Evolutionary conservation across 768 basidiomycete genomes (phyloP).

Genomic region (Psilocybe tampanensis): DNA sequence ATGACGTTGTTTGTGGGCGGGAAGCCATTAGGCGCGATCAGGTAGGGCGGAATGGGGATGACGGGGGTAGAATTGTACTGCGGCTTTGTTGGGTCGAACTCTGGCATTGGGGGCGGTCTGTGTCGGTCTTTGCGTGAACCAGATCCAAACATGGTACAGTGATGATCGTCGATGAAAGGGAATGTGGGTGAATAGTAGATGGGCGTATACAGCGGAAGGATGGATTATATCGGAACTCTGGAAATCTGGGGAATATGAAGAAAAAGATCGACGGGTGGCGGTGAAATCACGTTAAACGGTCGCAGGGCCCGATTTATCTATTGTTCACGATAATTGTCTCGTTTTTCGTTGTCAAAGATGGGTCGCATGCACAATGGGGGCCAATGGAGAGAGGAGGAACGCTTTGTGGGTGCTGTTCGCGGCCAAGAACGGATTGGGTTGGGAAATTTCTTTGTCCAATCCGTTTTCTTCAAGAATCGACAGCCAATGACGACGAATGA

Average conservation of each 20-base stretch:
- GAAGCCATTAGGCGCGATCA: neutral
- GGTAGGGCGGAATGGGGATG: neutral
- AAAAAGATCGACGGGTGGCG: neutral
- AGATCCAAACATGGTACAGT: neutral
- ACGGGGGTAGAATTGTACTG: neutral
- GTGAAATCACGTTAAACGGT: neutral
- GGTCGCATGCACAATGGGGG: no score
- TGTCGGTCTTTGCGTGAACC: neutral
- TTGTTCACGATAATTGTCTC: neutral
- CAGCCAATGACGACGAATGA: neutral
- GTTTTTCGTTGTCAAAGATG: no score
- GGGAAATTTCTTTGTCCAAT: neutral
- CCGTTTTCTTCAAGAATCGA: neutral
- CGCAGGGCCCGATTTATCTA: neutral
- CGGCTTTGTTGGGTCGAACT: neutral
- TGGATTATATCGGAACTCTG: no score
- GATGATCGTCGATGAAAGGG: neutral
- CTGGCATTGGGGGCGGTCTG: neutral
- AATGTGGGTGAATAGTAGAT: neutral
- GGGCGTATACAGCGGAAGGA: neutral
- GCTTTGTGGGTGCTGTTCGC: neutral
- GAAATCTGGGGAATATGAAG: neutral
- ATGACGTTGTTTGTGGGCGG: no score
- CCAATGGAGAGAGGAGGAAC: no score
- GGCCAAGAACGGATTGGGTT: neutral